Percentiles rank a stretch among this genome's conserved stretches.
These are phyloP conservation scores for Elsinoe necatrix DNA, from an alignment of 2,329 filamentous ascomycete genomes.

Conservation along the genomic window DNA sequence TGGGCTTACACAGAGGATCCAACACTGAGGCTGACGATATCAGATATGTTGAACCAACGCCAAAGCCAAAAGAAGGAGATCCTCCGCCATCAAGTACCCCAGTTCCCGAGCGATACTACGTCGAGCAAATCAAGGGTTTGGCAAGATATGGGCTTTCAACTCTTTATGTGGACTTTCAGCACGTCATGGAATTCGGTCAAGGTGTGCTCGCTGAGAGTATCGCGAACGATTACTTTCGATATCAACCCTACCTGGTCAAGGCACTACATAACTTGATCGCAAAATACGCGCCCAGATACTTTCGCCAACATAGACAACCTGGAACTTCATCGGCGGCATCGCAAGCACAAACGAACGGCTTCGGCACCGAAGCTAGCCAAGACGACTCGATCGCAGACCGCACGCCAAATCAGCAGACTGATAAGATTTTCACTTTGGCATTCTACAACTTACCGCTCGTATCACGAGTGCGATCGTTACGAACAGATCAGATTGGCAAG, in stretches of 20 bases:
- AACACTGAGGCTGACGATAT: no score
- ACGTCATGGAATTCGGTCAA: constrained; percentile 68
- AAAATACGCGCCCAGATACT: constrained; percentile 91
- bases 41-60: constrained; percentile 17
- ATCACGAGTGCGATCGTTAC: constrained; percentile 73
- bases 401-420: constrained; percentile 87
- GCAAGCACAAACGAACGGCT: constrained; percentile 47
- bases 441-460: constrained; percentile 90
- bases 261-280: constrained; percentile 88
- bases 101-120: constrained; percentile 73
- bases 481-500: constrained; percentile 84
- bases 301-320: constrained; percentile 81
- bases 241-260: constrained; percentile 80
- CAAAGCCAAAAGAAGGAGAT: constrained; percentile 3
- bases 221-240: constrained; percentile 86
- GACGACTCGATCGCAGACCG: constrained; percentile 54
- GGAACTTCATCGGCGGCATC: constrained; percentile 64
- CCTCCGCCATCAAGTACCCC: constrained; percentile 55
- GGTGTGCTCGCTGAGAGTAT: constrained; percentile 78
- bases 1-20: no score
- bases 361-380: constrained; percentile 48
- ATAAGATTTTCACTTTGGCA: constrained; percentile 87
- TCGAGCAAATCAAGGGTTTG: constrained; percentile 75
- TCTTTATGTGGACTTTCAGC: constrained; percentile 79
- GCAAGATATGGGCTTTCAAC: constrained; percentile 68